Evolutionary conservation across 768 basidiomycete genomes (phyloP), one percentile per base, ranked within the genome.

Genomic region (Suillus cothurnatus): DNA sequence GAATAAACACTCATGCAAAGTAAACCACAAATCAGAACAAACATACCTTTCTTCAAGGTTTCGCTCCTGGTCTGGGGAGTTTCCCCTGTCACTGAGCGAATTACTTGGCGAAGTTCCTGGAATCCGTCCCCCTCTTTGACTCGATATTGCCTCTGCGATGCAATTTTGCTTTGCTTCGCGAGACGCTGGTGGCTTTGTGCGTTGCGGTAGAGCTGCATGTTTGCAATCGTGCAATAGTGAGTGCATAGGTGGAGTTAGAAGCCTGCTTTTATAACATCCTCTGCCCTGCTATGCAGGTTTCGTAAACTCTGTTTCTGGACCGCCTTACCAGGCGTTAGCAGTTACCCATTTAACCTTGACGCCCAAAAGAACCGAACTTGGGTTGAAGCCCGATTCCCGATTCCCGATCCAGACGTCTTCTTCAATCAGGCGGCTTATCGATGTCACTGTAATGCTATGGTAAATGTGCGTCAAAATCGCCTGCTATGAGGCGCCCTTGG

Each of bases 101-200:
- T 34, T 15, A 72, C 69, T 7, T 69, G 62, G 50, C 72, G 72
- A 19, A 76, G 71, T 41, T 77, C 76, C 23, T 68, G 62, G 68
- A 76, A 77, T 26, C 75, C 72, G 55, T 72, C 72, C 19, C 69
- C 70, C 62, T 77, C 74, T 62, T 75, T 75, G 57, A 68, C 70
- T 21, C 74, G 74, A 36, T 77, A 76, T 28, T 67, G 71, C 61
- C 74, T 65, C 28, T 77, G 74, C 5, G 74, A 74, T 34, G 61
- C 53, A 12, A 49, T 62, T 47, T 67, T 65, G 45, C 56, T 49
- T 41, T 45, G 60, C 56, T 53, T 65, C 26, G 32, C 47, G 6
- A 39, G 58, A 31, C 58, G 58, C 6, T 59, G 58, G 26, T 31
- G 28, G 26, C 26, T 7, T 26, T 58, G 57, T 17, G 9, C 5